These are phyloP conservation scores for Albizia julibrissin DNA, from an alignment of 306 rosid species.

Conservation along the genomic window DNA sequence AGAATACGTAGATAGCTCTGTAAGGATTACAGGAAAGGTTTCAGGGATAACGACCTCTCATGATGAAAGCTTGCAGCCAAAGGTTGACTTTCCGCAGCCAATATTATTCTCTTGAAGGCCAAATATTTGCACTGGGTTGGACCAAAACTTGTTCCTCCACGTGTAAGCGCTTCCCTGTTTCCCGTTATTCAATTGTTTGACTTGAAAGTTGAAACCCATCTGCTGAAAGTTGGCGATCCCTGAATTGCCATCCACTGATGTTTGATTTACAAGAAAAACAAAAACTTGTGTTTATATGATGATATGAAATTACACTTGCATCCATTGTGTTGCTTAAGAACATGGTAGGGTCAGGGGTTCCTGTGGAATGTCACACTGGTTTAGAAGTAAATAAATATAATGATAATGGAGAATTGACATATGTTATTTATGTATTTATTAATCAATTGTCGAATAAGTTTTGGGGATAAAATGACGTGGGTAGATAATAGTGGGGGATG, in stretches of 20 bases:
- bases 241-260: slow-evolving; percentile 12
- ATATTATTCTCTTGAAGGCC: background rate
- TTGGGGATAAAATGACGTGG: background rate
- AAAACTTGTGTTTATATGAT: background rate
- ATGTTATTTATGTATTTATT: background rate
- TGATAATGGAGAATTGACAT: background rate
- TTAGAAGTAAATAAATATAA: background rate
- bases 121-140: background rate
- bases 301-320: background rate
- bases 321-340: background rate
- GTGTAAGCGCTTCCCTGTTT: background rate
- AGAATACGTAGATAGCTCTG: slow-evolving; percentile 59
- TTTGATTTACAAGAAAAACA: background rate
- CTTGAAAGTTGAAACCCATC: background rate
- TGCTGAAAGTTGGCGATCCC: slow-evolving; percentile 1
- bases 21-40: background rate
- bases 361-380: background rate
- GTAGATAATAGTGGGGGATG: too few relatives aligned
- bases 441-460: background rate
- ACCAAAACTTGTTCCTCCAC: background rate
- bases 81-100: background rate
- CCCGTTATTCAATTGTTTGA: slow-evolving; percentile 2
- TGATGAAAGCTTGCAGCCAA: background rate
- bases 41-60: background rate
- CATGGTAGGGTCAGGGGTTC: background rate